Base-by-base conservation (phyloP, 352 stramenopile species). In the Phytophthora crassamura region DNA sequence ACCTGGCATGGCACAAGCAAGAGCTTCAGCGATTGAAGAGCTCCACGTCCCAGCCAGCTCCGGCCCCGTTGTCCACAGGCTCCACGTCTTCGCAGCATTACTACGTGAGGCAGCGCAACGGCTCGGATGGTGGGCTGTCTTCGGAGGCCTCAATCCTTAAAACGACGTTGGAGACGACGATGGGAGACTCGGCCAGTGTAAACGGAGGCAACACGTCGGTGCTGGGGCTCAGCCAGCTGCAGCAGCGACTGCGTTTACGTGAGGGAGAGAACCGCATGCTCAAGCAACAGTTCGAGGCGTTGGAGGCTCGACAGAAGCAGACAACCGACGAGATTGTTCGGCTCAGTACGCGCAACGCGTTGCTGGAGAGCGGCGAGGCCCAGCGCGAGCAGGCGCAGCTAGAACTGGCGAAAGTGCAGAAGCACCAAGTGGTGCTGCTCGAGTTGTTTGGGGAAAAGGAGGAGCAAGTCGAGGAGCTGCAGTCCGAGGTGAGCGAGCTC, bases 361-460 rank as follows among this genome's bases (percentile, higher is more conserved):
- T 89, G 33, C 60, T 95, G 0, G 83, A 95, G 45, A 84, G 72
- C 43, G 80, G 77, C 15, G 84, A 83, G 33, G 40, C 70, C 38
- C 75, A 86, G 22, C 74, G 81, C 2, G 66, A 80, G 16, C 71
- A 86, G 25, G 75, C 77, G 0, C 75, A 90, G 36, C 51, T 80
- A 0, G 74, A 88, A 53, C 55, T 93, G 7, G 69, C 57, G 51
- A 62, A 86, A 49, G 59, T 95, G 18, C 77, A 88, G 48, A 81
- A 92, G 47, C 84, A 84, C n/a, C 84, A 95, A 55, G 82, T 92
- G 25, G 83, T 95, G 46, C 48, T 95, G 28, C 68, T 95, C 7
- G 87, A 95, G 53, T 74, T 95, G 7, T 90, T 95, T 65, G 87
- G 87, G 28, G 87, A 95, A 36, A 95, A 93, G 57, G 87, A 95